Conservation (phyloP, 2,329 filamentous ascomycete species). For the Aspergillus oerlinghausenensis region DNA sequence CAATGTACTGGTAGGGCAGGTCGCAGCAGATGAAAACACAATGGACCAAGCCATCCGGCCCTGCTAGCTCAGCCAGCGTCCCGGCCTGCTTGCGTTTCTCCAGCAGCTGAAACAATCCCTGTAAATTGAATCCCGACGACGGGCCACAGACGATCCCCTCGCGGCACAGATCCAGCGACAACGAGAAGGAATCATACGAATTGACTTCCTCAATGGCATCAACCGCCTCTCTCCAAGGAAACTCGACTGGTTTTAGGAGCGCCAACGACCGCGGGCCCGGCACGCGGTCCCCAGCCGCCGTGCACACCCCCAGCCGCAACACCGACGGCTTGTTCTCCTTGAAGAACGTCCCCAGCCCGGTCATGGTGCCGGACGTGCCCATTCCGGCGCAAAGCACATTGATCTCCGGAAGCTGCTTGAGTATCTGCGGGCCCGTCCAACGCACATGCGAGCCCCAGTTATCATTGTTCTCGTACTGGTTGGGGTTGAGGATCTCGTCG, state of each 20-base stretch:
- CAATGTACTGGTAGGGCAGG: conserved; percentile 59
- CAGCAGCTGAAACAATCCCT: conserved; percentile 50
- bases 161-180: conserved; percentile 53
- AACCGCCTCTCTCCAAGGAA: conserved; percentile 55
- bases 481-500: conserved; percentile 47
- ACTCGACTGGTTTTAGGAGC: conserved; percentile 48
- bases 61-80: conserved; percentile 42
- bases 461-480: conserved; percentile 54
- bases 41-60: conserved; percentile 44
- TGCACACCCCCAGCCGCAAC: conserved; percentile 47
- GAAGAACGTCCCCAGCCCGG: conserved; percentile 49
- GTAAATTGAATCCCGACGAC: conserved; percentile 56
- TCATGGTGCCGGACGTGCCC: conserved; percentile 53
- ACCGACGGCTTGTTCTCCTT: conserved; percentile 43
- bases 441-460: conserved; percentile 46
- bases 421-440: conserved; percentile 58
- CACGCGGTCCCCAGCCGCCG: conserved; percentile 52
- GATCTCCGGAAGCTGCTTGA: conserved; percentile 53
- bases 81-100: conserved; percentile 46
- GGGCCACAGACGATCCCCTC: conserved; percentile 58
- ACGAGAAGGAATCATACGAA: conserved; percentile 50
- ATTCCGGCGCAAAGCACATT: conserved; percentile 54
- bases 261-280: conserved; percentile 55
- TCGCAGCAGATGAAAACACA: conserved; percentile 61
- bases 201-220: conserved; percentile 55